Base-by-base conservation (phyloP, 1,284 basidiomycete genomes). In the Microbotryum saponariae region DNA sequence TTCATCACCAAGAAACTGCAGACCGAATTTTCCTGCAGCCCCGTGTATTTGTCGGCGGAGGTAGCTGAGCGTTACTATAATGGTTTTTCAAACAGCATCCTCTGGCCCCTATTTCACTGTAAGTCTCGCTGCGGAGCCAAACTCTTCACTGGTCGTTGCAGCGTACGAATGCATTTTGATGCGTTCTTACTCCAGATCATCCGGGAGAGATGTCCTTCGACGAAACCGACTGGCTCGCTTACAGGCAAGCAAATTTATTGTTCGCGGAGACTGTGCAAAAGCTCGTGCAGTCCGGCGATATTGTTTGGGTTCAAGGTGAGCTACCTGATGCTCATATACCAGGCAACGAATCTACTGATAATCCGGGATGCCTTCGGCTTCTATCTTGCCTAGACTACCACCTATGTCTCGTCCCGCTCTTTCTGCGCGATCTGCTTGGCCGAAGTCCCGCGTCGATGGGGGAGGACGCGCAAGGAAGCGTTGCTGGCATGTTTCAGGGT, bases 1-100 rank as follows among this genome's bases (percentile, higher is more conserved):
- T 77, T 85, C 65, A 90, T 97, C 75, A 88, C 94, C 80, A 83
- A 84, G 72, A 85, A 89, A 9, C 84, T 99, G 62, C 84, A 85
- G 81, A 87, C 93, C 57, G 93, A 97, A 76, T 97, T 94, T 77
- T 89, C 89, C 51, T 99, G 96, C 77, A 89, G 92, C 74, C 92
- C 94, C 20, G 96, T 99, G 70, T 97, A 97, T 79, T 85, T 99
- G 71, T 87, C 91, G 62, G 94, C 97, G 74, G 94, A 97, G 70
- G 82, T 99, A 65, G 94, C 96, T 16, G 96, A 99, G 77, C 84
- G 87, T 59, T 94, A 97, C 77, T 99, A 98, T 81, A 98, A 97
- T 58, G 78, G 78, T n/a, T 98, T 99, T 81, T 93, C 91, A 69
- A 99, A 99, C 80, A 96, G 91, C 55, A 98, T 99, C 77, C 84